Evolutionary conservation across 257 asterid genomes (phyloP), one percentile per base, ranked within the genome.

Genomic region (Ophiorrhiza pumila): DNA sequence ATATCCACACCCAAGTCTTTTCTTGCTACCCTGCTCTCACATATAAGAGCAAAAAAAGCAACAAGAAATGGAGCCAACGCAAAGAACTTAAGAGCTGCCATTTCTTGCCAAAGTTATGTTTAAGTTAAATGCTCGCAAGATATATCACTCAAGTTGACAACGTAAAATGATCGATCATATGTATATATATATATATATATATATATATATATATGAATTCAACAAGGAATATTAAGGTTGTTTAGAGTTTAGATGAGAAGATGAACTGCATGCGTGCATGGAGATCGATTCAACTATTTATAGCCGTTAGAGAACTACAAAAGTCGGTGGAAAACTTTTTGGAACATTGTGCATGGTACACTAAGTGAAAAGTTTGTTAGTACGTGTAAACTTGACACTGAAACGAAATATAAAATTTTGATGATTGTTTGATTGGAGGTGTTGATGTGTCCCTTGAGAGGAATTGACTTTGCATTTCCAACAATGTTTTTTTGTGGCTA

Each of bases 1-100:
- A 82, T 56, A 39, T 72, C 49, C 61, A 78, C n/a, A 1, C 83
- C 86, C 49, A 83, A 77, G 46, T 77, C 86, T 69, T 76, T 71
- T 23, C 84, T 43, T 27, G 78, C 71, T 17, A 79, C 82, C 25
- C 77, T 68, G 58, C 84, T 58, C 49, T 80, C 76, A 5, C 74
- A 68, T 34, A 64, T 47, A 35, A 79, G 32, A 23, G 69, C 74
- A 60, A 69, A 15, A 74, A 18, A 52, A 15, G 67, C 46, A 61
- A 71, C 71, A 79, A 81, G 77, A 61, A 62, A 55, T 5, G 49
- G 73, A 60, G 80, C 58, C 6, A 79, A 15, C 4, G 71, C 60
- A 3, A 77, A 62, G 25, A 74, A 60, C 76, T 71, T 79, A 35
- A 69, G 23, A 15, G 53, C 46, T n/a, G 13, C 71, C 79, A 73